Evolutionary conservation across 306 rosid species (phyloP).

Genomic region (Pyrus bretschneideri): DNA sequence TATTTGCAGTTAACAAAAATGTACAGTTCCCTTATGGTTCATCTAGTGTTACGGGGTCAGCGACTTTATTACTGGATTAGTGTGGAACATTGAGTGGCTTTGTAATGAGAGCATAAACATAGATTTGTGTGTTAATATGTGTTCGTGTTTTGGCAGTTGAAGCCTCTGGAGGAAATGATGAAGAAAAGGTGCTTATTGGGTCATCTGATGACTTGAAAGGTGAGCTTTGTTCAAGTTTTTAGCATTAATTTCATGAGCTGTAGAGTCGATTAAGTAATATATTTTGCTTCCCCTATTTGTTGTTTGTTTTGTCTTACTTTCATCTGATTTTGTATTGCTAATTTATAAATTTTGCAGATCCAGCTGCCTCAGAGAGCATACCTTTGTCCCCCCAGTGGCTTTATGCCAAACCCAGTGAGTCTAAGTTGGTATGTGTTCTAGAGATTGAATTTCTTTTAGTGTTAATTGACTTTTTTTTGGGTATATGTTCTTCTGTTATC

Average conservation of each 20-base stretch:
- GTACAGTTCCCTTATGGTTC: not conserved
- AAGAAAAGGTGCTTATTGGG: slow-evolving; percentile 31
- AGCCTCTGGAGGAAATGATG: slow-evolving; percentile 34
- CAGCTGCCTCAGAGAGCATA: slow-evolving; percentile 39
- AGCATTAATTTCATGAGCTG: not conserved
- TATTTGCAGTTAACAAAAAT: not conserved
- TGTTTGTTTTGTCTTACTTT: slow-evolving; percentile 3
- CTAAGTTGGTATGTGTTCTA: slow-evolving; percentile 41
- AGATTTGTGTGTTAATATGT: slow-evolving; percentile 3
- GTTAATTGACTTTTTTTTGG: not conserved
- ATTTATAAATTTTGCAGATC: slow-evolving; percentile 28
- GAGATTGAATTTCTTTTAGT: not conserved
- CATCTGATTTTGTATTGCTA: not conserved
- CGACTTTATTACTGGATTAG: not conserved
- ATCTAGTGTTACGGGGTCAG: not conserved
- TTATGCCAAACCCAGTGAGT: slow-evolving; percentile 49
- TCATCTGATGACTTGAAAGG: slow-evolving; percentile 46
- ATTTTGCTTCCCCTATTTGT: not conserved
- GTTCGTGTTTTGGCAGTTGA: slow-evolving; percentile 18
- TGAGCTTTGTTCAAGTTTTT: slow-evolving; percentile 2
- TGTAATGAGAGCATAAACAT: not conserved
- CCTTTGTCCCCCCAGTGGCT: slow-evolving; percentile 69
- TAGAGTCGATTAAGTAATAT: not conserved
- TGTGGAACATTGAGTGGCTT: not conserved
- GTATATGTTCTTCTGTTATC: not conserved